Conservation (phyloP, 352 stramenopile genomes). For the Peronospora belbahrii region DNA sequence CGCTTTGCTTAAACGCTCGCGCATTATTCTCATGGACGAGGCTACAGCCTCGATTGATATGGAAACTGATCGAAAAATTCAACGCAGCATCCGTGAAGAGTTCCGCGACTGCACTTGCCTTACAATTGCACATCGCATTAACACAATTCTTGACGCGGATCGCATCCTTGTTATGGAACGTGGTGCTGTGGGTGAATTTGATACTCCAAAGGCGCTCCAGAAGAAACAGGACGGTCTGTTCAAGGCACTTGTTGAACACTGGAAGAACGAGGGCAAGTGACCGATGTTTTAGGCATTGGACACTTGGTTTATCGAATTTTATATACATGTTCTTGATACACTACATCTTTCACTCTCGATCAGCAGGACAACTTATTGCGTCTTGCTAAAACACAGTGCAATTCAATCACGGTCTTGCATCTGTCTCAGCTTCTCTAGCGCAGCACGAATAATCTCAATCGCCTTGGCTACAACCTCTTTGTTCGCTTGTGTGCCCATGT, state of each 20-base stretch:
- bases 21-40: slow-evolving; percentile 97
- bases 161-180: slow-evolving; percentile 93
- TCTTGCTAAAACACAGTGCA: slow-evolving; percentile 37
- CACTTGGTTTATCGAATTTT: neutral
- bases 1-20: slow-evolving; percentile 87
- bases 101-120: slow-evolving; percentile 91
- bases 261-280: slow-evolving; percentile 49
- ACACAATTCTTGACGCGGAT: slow-evolving; percentile 95
- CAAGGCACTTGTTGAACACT: slow-evolving; percentile 67
- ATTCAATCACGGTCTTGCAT: slow-evolving; percentile 3
- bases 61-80: slow-evolving; percentile 87
- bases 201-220: slow-evolving; percentile 74
- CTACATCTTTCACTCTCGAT: slow-evolving; percentile 54
- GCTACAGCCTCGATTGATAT: slow-evolving; percentile 90
- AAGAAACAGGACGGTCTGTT: slow-evolving; percentile 67
- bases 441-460: slow-evolving; percentile 24
- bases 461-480: slow-evolving; percentile 29
- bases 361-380: slow-evolving; percentile 53
- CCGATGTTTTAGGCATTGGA: neutral
- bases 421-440: slow-evolving; percentile 26
- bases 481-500: slow-evolving; percentile 48
- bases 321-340: slow-evolving; percentile 39
- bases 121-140: slow-evolving; percentile 96
- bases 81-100: slow-evolving; percentile 87
- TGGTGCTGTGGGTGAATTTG: slow-evolving; percentile 90